Percentiles rank a stretch among this genome's conserved stretches.
Conservation (phyloP, 495 filamentous ascomycete genomes). For the Wilcoxina mikolae region DNA sequence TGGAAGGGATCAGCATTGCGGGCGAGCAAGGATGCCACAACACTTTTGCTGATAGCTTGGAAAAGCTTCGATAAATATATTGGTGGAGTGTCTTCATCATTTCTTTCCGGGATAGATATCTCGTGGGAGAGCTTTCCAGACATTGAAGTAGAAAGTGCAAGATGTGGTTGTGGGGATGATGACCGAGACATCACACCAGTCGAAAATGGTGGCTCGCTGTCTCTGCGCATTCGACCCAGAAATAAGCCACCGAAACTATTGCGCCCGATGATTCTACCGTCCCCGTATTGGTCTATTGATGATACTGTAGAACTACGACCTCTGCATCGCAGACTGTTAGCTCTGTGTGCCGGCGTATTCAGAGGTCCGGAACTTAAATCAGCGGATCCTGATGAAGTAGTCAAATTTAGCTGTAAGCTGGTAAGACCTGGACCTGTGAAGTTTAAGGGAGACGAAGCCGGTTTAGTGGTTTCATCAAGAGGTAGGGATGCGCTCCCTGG, state of each 20-base stretch:
- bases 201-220: constrained; percentile 24
- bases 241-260: constrained; percentile 86
- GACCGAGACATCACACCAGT: constrained; percentile 1
- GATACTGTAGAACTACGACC: constrained; percentile 82
- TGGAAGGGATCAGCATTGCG: constrained; percentile 75
- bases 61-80: constrained; percentile 75
- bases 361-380: constrained; percentile 52
- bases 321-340: constrained; percentile 35
- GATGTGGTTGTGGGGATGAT: constrained; percentile 23
- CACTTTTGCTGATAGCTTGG: constrained; percentile 57
- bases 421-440: constrained; percentile 20
- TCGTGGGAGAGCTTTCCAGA: constrained; percentile 37
- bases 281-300: constrained; percentile 46
- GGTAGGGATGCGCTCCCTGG: constrained; percentile 5
- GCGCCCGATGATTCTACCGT: constrained; percentile 54
- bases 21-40: constrained; percentile 65
- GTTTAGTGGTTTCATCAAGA: no score
- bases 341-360: constrained; percentile 29
- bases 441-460: constrained; percentile 10
- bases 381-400: constrained; percentile 51
- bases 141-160: background rate
- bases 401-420: constrained; percentile 46
- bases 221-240: constrained; percentile 31
- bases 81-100: constrained; percentile 79
- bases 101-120: constrained; percentile 57